A percentile compares a stretch with the other conserved stretches of the same genome.
Conservation (phyloP, 2,329 filamentous ascomycete genomes). For the Metarhizium album region DNA sequence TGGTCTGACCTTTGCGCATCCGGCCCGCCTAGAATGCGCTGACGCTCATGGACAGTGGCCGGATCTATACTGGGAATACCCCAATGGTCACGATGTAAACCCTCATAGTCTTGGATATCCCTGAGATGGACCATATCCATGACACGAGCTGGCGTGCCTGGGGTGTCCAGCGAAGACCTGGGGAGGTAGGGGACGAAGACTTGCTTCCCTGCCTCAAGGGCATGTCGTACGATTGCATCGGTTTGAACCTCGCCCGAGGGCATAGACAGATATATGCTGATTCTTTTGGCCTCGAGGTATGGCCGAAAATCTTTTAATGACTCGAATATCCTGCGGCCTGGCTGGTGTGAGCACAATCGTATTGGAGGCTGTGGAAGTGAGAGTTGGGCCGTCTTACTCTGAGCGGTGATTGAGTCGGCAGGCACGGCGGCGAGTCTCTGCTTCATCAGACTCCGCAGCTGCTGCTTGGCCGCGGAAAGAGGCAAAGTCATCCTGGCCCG, state of each 20-base stretch:
- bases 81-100: constrained; percentile 71
- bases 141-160: constrained; percentile 48
- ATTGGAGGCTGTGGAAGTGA: background rate
- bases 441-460: constrained; percentile 62
- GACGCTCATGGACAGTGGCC: constrained; percentile 52
- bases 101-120: constrained; percentile 66
- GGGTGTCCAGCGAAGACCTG: constrained; percentile 36
- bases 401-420: constrained; percentile 48
- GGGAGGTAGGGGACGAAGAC: constrained; percentile 91
- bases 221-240: constrained; percentile 68
- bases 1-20: constrained; percentile 32
- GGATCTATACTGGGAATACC: constrained; percentile 79
- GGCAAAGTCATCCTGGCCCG: constrained; percentile 1
- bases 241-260: constrained; percentile 79
- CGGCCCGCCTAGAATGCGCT: constrained; percentile 61
- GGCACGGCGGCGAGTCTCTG: constrained; percentile 49
- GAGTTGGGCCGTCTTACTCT: constrained; percentile 49
- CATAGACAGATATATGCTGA: constrained; percentile 93
- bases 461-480: constrained; percentile 54
- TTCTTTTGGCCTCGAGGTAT: constrained; percentile 61
- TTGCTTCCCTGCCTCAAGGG: constrained; percentile 63
- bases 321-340: constrained; percentile 56
- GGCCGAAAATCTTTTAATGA: constrained; percentile 57
- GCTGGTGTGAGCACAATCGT: constrained; percentile 38
- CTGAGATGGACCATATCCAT: constrained; percentile 92